Base-by-base conservation (phyloP, 352 stramenopile species). In the Saprolegnia parasitica region DNA sequence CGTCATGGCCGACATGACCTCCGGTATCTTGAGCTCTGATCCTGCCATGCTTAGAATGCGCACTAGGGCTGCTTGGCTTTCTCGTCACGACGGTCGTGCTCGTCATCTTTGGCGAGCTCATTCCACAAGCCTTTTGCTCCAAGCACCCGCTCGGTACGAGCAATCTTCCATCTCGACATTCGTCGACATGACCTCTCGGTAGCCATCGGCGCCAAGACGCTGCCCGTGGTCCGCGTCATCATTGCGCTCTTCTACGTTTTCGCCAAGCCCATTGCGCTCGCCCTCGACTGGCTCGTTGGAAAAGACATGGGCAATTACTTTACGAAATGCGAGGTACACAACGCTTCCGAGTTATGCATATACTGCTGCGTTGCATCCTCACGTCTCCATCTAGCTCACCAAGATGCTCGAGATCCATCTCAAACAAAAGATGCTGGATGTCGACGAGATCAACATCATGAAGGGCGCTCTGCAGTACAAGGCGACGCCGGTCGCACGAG, bases 341-440 rank as follows among this genome's bases (percentile, higher is more conserved):
- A n/a, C 3, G 18, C n/a, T n/a, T 13, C 0, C 58, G 0, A n/a
- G 20, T 37, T 18, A 29, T 8, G n/a, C 37, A 6, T 46, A 56
- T n/a, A n/a, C n/a, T n/a, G n/a, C n/a, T n/a, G n/a, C n/a, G n/a
- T n/a, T n/a, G n/a, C n/a, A n/a, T n/a, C n/a, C n/a, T n/a, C n/a
- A n/a, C n/a, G 10, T 15, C 6, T n/a, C 10, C 5, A 10, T 56
- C 8, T 90, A 99, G 83, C 90, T 99, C 54, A 75, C 89, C 26
- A 98, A 98, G 74, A 82, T 99, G 26, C 84, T 99, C 29, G 88
- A 99, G 68, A 97, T 99, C 71, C 96, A 99, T 75, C 92, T 98
- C 1, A 80, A 95, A 61, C 82, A 97, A 65, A 74, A 88, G 64
- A 84, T 82, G 70, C 68, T 99, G 74, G 92, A 98, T 79, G 83